Evolutionary conservation across 2,329 filamentous ascomycete genomes (phyloP).

Genomic region (Westerdykella ornata): DNA sequence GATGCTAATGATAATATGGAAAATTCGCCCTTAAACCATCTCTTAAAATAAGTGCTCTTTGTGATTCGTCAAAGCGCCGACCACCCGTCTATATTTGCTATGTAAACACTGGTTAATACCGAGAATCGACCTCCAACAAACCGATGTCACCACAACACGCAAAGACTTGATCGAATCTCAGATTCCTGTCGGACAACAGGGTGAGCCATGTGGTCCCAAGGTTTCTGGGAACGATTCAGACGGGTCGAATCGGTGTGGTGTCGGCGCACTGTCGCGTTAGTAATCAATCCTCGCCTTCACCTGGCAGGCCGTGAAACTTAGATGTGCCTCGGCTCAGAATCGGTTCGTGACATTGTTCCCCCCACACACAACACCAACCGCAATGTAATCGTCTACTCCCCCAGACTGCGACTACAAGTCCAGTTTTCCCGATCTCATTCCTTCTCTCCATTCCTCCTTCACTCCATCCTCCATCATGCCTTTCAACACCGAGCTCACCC

Average conservation of each 20-base stretch:
- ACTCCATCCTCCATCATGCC: conserved; percentile 43
- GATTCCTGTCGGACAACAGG: too few relatives aligned
- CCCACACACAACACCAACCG: conserved; percentile 21
- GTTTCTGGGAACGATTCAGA: background rate
- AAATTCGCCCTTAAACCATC: too few relatives aligned
- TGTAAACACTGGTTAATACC: too few relatives aligned
- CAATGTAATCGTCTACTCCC: conserved; percentile 9
- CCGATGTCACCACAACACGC: too few relatives aligned
- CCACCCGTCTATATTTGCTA: too few relatives aligned
- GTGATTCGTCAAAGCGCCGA: too few relatives aligned
- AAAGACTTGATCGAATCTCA: too few relatives aligned
- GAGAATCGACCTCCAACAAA: too few relatives aligned
- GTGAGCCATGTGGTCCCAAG: too few relatives aligned
- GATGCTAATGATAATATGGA: too few relatives aligned
- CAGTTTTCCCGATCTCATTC: background rate
- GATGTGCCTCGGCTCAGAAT: conserved; percentile 1
- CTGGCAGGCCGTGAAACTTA: background rate
- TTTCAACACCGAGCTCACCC: conserved; percentile 58
- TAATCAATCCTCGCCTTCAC: too few relatives aligned
- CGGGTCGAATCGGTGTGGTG: background rate
- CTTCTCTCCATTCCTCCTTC: conserved; percentile 1
- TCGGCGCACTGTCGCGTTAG: background rate
- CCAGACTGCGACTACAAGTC: background rate
- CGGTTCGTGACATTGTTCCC: conserved; percentile 2
- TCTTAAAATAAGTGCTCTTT: too few relatives aligned